phyloP scores from a whole-genome alignment of 768 basidiomycete species.

The Coprinellus micaceus region DNA sequence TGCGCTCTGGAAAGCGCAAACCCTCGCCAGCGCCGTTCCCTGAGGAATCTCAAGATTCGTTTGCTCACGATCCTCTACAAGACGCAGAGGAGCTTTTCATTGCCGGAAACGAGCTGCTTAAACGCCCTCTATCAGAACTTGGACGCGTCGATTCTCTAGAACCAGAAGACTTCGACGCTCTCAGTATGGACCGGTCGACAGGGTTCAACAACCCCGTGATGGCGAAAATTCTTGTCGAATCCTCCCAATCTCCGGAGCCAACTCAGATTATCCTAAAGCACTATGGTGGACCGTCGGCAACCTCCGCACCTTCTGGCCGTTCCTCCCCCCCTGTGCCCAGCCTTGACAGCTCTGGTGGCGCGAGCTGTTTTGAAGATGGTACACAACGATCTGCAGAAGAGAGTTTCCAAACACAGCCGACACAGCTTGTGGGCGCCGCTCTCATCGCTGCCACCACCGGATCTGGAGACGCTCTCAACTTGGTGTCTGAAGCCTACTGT shows the following conservation, averaged over 20 bases:
- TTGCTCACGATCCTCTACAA: constrained; percentile 48
- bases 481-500: too few relatives aligned
- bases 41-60: constrained; percentile 56
- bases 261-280: constrained; percentile 17
- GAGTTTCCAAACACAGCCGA: background rate
- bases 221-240: constrained; percentile 34
- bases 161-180: constrained; percentile 14
- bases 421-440: too few relatives aligned
- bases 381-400: background rate
- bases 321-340: too few relatives aligned
- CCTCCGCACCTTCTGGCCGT: background rate
- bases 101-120: constrained; percentile 46
- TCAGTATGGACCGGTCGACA: background rate
- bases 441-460: background rate
- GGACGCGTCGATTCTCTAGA: constrained; percentile 25
- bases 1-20: background rate
- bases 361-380: background rate
- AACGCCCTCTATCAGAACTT: constrained; percentile 57
- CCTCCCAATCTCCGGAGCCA: constrained; percentile 37
- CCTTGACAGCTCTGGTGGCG: background rate
- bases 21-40: constrained; percentile 12
- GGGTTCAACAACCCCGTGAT: too few relatives aligned
- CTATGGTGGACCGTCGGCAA: background rate
- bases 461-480: too few relatives aligned
- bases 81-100: constrained; percentile 46